Evolutionary conservation across 2,329 filamentous ascomycete species (phyloP), one percentile per base, ranked within the genome.

Genomic region (Madurella mycetomatis): DNA sequence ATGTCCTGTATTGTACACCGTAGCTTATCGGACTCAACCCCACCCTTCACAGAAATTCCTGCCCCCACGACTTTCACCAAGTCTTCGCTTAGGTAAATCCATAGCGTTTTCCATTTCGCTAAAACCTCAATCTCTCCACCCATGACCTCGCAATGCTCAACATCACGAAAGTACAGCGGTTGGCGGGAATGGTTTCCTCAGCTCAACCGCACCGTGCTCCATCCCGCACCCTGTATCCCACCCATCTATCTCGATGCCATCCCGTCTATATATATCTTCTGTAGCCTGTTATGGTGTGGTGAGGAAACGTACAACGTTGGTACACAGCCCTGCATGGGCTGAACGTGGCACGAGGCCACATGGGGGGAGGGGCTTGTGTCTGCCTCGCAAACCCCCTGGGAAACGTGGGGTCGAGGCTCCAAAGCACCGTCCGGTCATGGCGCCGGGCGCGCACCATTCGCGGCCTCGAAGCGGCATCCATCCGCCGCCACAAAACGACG

Each of bases 251-350:
- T 25, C 25, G 25, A 25, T 7, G 25, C 25, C n/a, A n/a, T n/a
- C n/a, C n/a, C n/a, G n/a, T n/a, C n/a, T n/a, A n/a, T n/a, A n/a
- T n/a, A n/a, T 55, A 47, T 51, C 15, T 9, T 30, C 18, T 34
- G 34, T 37, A 37, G 12, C 4, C 47, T 47, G 34, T 40, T 51
- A 18, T 25, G 30, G 9, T 42, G 37, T 41, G 13, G n/a, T n/a
- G 12, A 41, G n/a, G 41, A 51, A 51, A 53, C 48, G 48, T 58
- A 58, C 51, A 60, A 60, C 58, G 58, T 60, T 60, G 42, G 34
- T 56, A 60, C 55, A 58, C 55, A 56, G 58, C 58, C 58, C 47
- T 17, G 31, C 17, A 16, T 41, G 16, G 55, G 58, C 58, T 51
- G 43, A 56, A 47, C 12, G 34, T 50, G 46, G 49, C 45, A 37